These are phyloP conservation scores for Saccharomyces hybrid DNA, from an alignment of 1,139 yeast genomes.

Conservation along the genomic window DNA sequence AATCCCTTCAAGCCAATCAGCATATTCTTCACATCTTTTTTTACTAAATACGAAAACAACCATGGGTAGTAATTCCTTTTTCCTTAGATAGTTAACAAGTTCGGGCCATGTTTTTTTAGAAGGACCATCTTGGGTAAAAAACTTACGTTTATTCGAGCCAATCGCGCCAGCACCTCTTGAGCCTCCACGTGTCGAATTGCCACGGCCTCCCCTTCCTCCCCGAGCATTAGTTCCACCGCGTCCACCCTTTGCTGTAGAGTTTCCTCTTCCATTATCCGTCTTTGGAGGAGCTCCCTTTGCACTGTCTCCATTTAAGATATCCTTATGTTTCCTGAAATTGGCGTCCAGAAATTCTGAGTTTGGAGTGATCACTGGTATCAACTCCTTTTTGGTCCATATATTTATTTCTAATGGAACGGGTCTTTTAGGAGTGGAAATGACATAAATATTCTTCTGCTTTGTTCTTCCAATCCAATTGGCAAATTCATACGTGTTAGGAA, in stretches of 20 bases:
- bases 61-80: conserved; percentile 70
- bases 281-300: conserved; percentile 21
- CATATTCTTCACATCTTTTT: conserved; percentile 88
- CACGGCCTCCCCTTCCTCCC: conserved; percentile 29
- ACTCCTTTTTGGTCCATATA: conserved; percentile 66
- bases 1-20: conserved; percentile 62
- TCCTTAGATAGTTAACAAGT: conserved; percentile 64
- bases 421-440: conserved; percentile 88
- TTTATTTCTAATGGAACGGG: conserved; percentile 90
- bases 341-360: conserved; percentile 58
- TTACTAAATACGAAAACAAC: conserved; percentile 91
- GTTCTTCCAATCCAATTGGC: conserved; percentile 99
- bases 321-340: conserved; percentile 59
- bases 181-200: conserved; percentile 31
- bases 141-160: conserved; percentile 33
- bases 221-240: conserved; percentile 32
- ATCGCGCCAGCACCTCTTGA: conserved; percentile 36
- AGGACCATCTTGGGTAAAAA: conserved; percentile 56
- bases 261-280: conserved; percentile 17
- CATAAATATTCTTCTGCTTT: conserved; percentile 89
- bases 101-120: conserved; percentile 71
- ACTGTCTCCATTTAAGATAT: conserved; percentile 40
- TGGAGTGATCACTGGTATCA: conserved; percentile 68
- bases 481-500: conserved; percentile 93
- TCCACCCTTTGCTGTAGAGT: conserved; percentile 29